Percentiles rank a stretch among this genome's conserved stretches.
Evolutionary conservation across 257 asterid species (phyloP).

Genomic region (Solanum pinnatisectum): DNA sequence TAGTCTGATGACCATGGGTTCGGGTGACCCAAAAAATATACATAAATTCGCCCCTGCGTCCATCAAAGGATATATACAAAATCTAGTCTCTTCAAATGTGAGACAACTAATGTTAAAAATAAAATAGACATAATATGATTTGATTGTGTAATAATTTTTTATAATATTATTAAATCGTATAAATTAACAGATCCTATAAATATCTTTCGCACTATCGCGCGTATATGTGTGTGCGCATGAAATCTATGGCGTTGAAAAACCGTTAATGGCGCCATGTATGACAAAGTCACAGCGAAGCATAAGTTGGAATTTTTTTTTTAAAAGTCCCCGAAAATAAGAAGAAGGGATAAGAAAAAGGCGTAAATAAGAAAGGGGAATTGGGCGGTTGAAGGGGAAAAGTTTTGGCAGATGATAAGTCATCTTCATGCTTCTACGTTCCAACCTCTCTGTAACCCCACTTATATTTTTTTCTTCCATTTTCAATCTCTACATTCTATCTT

Average conservation of each 20-base stretch:
- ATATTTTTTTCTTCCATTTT: neutral
- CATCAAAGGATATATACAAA: no score
- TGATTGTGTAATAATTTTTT: no score
- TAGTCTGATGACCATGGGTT: no score
- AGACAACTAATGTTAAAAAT: no score
- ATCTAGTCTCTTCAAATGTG: neutral
- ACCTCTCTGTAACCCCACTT: conserved; percentile 35
- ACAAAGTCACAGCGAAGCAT: neutral
- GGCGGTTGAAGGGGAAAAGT: conserved; percentile 24
- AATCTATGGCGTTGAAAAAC: conserved; percentile 6
- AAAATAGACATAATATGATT: no score
- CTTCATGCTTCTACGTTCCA: conserved; percentile 54
- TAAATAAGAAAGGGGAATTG: neutral
- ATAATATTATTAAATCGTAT: no score
- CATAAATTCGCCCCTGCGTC: no score
- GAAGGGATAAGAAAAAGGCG: neutral
- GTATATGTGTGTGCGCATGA: neutral
- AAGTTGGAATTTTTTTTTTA: neutral
- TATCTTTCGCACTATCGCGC: neutral
- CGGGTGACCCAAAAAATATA: no score
- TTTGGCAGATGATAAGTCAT: conserved; percentile 62
- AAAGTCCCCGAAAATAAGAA: neutral
- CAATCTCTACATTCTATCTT: neutral
- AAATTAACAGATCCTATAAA: neutral
- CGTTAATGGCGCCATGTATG: conserved; percentile 24